Conservation (phyloP, 176 grass and related monocot species). For the Carex cristatella region DNA sequence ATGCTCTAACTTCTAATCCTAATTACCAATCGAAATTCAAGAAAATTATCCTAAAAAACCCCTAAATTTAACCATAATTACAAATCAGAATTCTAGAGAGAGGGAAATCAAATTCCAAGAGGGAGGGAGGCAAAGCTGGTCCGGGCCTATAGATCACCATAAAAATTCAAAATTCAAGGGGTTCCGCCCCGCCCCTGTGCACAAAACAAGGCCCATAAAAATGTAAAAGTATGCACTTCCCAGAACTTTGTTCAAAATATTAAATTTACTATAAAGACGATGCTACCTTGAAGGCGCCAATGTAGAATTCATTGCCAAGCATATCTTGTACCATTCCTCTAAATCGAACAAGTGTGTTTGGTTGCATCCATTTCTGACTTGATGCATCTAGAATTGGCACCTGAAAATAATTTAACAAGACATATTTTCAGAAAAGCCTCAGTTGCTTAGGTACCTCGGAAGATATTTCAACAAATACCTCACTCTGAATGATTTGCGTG, state of each 20-base stretch:
- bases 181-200: no score
- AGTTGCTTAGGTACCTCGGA: background rate
- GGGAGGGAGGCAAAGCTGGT: no score
- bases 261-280: background rate
- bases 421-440: background rate
- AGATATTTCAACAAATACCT: background rate
- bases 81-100: no score
- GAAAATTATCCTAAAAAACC: no score
- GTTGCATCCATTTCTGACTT: conserved; percentile 55
- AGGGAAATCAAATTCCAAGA: no score
- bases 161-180: no score
- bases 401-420: conserved; percentile 28
- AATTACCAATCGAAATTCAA: no score
- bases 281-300: conserved; percentile 78
- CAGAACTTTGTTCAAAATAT: background rate
- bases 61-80: no score
- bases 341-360: conserved; percentile 82
- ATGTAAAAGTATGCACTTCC: conserved; percentile 3
- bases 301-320: conserved; percentile 80
- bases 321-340: conserved; percentile 96
- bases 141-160: no score
- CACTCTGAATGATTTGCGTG: background rate
- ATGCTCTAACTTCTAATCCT: no score
- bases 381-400: conserved; percentile 68
- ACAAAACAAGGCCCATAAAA: background rate